Percentiles rank a stretch among this genome's conserved stretches.
phyloP scores from a whole-genome alignment of 2,329 filamentous ascomycete genomes.

The Bipolaris victoriae region DNA sequence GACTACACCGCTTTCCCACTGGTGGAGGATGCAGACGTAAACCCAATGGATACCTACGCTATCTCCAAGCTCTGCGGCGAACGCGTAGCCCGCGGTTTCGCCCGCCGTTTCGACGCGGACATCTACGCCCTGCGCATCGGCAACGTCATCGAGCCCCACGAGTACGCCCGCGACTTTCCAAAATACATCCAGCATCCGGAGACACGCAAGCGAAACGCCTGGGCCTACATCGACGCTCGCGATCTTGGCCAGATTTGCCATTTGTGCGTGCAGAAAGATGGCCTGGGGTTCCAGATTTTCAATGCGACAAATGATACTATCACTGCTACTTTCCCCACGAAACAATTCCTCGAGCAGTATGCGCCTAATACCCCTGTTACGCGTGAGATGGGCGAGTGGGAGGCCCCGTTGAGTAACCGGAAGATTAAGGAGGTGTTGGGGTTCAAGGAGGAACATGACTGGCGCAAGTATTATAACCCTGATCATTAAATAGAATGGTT shows the following conservation, averaged over 20 bases:
- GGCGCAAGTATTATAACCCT: conserved; percentile 58
- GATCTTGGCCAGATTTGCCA: conserved; percentile 68
- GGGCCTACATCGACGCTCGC: conserved; percentile 67
- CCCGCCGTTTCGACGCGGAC: conserved; percentile 61
- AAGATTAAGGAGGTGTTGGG: conserved; percentile 66
- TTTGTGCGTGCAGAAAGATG: conserved; percentile 59
- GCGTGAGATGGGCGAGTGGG: conserved; percentile 62
- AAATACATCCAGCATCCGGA: conserved; percentile 58
- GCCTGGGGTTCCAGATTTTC: conserved; percentile 67
- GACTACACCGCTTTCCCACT: conserved; percentile 65
- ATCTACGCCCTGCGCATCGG: conserved; percentile 68
- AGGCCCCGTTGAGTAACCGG: conserved; percentile 66
- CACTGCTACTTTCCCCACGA: conserved; percentile 60
- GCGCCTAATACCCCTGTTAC: conserved; percentile 60
- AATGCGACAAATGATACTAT: conserved; percentile 69
- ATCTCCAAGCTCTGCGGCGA: conserved; percentile 66
- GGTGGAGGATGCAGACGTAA: conserved; percentile 64
- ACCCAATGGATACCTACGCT: conserved; percentile 68
- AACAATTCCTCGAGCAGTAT: conserved; percentile 58
- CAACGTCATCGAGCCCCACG: conserved; percentile 66
- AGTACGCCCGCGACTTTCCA: conserved; percentile 62
- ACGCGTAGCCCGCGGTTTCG: conserved; percentile 62
- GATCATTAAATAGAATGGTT: conserved; percentile 9
- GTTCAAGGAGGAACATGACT: conserved; percentile 65
- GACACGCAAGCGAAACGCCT: conserved; percentile 63